These are phyloP conservation scores for Hirsutella thompsonii DNA, from an alignment of 2,329 filamentous ascomycete genomes.

Conservation along the genomic window DNA sequence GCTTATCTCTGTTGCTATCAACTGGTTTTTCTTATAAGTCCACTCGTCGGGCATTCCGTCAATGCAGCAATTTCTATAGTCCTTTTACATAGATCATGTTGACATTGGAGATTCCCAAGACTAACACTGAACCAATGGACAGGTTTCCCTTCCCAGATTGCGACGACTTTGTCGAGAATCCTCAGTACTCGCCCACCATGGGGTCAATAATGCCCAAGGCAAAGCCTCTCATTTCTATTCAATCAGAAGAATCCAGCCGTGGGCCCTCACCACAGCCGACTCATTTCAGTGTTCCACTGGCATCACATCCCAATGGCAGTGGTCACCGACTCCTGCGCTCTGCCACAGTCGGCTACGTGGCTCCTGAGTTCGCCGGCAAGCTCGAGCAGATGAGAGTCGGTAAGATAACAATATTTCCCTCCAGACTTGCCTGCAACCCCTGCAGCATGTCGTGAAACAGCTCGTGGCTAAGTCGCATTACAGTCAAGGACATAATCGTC, in stretches of 20 bases:
- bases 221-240: constrained; percentile 28
- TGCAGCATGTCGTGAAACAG: not conserved
- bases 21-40: too few species aligned
- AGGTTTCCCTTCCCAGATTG: constrained; percentile 35
- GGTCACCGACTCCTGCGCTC: constrained; percentile 69
- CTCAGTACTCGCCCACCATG: constrained; percentile 14
- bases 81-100: constrained; percentile 17
- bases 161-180: constrained; percentile 23
- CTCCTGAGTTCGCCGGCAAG: constrained; percentile 89
- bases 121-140: constrained; percentile 26
- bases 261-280: constrained; percentile 80
- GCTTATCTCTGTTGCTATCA: not conserved
- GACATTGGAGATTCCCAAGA: constrained; percentile 21
- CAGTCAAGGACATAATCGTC: constrained; percentile 70
- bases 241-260: constrained; percentile 33
- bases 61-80: not conserved
- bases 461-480: not conserved
- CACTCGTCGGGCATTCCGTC: not conserved
- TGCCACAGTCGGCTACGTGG: constrained; percentile 85
- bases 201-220: constrained; percentile 17
- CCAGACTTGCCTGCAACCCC: not conserved
- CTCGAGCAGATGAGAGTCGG: constrained; percentile 76
- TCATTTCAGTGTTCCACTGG: constrained; percentile 61
- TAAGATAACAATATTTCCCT: too few species aligned
- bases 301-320: constrained; percentile 37